phyloP scores from a whole-genome alignment of 441 rosid species.

The California macrophylla region DNA sequence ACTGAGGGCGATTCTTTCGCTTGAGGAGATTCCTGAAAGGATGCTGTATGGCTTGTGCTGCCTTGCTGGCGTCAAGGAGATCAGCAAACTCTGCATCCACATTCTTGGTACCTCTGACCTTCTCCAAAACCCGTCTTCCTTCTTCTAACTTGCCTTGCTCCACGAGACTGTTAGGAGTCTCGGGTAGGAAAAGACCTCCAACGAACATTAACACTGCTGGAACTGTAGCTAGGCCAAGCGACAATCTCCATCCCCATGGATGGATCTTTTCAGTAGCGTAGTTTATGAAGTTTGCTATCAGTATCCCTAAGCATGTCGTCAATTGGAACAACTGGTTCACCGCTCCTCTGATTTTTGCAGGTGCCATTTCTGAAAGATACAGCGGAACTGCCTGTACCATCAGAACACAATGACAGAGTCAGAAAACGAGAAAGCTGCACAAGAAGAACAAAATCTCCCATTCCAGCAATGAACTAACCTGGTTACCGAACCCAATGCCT shows the following conservation, averaged over 20 bases:
- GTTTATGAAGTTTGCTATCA: slow-evolving; percentile 59
- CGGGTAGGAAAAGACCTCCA: slow-evolving; percentile 60
- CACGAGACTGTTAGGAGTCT: slow-evolving; percentile 82
- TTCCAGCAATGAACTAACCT: slow-evolving; percentile 25
- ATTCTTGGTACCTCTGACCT: slow-evolving; percentile 55
- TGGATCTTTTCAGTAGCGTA: slow-evolving; percentile 55
- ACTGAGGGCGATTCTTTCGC: slow-evolving; percentile 63
- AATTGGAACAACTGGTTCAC: slow-evolving; percentile 76
- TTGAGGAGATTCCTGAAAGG: slow-evolving; percentile 62
- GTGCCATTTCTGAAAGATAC: slow-evolving; percentile 85
- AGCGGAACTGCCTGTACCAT: slow-evolving; percentile 58
- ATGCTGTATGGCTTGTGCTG: slow-evolving; percentile 50
- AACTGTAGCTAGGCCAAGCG: slow-evolving; percentile 63
- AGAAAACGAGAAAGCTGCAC: neutral
- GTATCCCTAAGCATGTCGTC: slow-evolving; percentile 66
- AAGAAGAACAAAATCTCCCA: neutral
- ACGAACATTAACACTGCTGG: slow-evolving; percentile 71
- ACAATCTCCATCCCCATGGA: slow-evolving; percentile 90
- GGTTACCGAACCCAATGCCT: slow-evolving; percentile 83
- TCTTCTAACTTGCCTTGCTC: slow-evolving; percentile 65
- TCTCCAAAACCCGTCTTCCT: slow-evolving; percentile 50
- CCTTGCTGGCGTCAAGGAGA: slow-evolving; percentile 64
- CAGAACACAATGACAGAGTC: neutral
- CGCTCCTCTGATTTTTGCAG: slow-evolving; percentile 67
- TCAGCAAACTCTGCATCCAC: slow-evolving; percentile 73